These are phyloP conservation scores for Erythrophleum ivorense DNA, from an alignment of 331 rosid species.

Conservation along the genomic window DNA sequence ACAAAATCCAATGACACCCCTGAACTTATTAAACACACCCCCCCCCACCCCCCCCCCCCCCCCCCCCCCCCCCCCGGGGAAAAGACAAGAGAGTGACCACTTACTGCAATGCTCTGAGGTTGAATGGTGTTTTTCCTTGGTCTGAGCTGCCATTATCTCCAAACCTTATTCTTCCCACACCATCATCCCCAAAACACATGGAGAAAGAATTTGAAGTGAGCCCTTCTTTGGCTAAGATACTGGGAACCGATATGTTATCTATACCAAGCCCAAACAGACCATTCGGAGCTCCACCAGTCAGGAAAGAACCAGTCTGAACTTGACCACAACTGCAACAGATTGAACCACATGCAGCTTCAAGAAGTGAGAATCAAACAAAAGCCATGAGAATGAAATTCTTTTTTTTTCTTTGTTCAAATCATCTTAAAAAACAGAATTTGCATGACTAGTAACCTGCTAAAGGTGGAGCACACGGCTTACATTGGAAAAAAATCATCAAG, in stretches of 20 bases:
- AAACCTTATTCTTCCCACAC: slow-evolving; percentile 78
- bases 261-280: slow-evolving; percentile 93
- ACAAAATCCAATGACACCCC: background rate
- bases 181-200: slow-evolving; percentile 76
- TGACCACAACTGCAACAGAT: slow-evolving; percentile 77
- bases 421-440: slow-evolving; percentile 23
- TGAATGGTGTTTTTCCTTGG: slow-evolving; percentile 80
- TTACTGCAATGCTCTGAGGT: slow-evolving; percentile 52
- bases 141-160: slow-evolving; percentile 74
- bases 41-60: no score
- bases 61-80: background rate
- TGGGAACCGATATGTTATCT: slow-evolving; percentile 74
- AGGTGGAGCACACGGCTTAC: background rate
- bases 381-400: background rate
- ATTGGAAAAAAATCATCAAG: background rate
- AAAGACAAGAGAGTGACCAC: slow-evolving; percentile 30
- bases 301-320: slow-evolving; percentile 74
- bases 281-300: slow-evolving; percentile 72
- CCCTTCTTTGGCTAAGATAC: slow-evolving; percentile 72
- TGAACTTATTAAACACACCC: background rate
- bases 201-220: slow-evolving; percentile 81
- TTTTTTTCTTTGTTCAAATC: background rate
- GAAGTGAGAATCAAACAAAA: slow-evolving; percentile 29
- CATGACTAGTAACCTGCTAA: slow-evolving; percentile 30
- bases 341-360: slow-evolving; percentile 23